Conservation (phyloP, 768 basidiomycete genomes). For the Suillus plorans region DNA sequence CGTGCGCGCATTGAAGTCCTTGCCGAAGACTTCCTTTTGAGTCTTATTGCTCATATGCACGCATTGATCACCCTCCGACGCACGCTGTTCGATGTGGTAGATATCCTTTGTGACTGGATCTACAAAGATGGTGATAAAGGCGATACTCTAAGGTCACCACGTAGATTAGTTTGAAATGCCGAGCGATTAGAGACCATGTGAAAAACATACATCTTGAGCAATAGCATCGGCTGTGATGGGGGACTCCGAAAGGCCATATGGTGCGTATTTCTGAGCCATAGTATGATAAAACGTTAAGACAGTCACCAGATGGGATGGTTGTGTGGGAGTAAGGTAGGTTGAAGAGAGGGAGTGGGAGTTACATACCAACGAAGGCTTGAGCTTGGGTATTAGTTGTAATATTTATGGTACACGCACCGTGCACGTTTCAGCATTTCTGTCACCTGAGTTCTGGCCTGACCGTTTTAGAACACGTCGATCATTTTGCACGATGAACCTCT, state of each 20-base stretch:
- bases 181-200: conserved; percentile 2
- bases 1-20: conserved; percentile 55
- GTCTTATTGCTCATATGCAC: conserved; percentile 55
- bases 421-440: background rate
- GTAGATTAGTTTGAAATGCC: background rate
- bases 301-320: background rate
- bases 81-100: conserved; percentile 61
- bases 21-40: conserved; percentile 49
- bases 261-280: conserved; percentile 33
- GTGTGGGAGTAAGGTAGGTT: background rate
- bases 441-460: background rate
- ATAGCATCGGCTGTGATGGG: conserved; percentile 54
- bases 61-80: conserved; percentile 52
- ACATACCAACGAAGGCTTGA: background rate
- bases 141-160: conserved; percentile 22
- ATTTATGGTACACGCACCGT: background rate
- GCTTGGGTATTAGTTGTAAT: background rate
- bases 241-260: conserved; percentile 65
- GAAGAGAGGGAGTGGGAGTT: background rate
- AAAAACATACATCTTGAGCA: conserved; percentile 40
- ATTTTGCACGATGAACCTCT: background rate
- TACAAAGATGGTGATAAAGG: conserved; percentile 46
- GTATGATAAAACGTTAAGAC: background rate
- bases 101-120: conserved; percentile 45
- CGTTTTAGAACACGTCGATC: background rate